Base-by-base conservation (phyloP, 2,329 filamentous ascomycete species). In the Juglanconis oblonga region DNA sequence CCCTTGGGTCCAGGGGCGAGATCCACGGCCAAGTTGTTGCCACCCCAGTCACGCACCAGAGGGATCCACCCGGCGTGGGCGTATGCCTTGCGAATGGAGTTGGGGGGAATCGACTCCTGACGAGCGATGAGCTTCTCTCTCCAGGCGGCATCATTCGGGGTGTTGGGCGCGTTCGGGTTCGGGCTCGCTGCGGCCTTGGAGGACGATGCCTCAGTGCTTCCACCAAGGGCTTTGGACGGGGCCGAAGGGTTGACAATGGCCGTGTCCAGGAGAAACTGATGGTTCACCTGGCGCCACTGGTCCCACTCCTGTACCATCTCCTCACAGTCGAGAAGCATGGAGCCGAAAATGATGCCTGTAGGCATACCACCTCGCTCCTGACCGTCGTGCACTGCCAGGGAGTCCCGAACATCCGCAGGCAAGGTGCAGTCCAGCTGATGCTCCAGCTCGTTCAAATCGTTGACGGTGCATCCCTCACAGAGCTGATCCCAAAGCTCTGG, bases 291-390 rank as follows among this genome's bases (percentile, higher is more conserved):
- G 68, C 92, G 88, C 95, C 95, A 99, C 71, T 97, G 96, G 69
- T 91, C 89, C 91, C 94, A 98, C 73, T 99, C 95, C 73, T 97
- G 92, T 29, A 97, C 89, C 67, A 99, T 97, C 72, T 99, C 95
- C 74, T 99, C 95, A 71, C 95, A 98, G 74, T 99, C 95, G 60
- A 99, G 85, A 64, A 99, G 78, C 95, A 99, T 99, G 72, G 87
- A 89, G 62, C 93, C 86, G 69, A 99, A 98, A 63, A 99, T 86
- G 66, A 98, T 89, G 64, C 95, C 95, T 0, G 94, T 97, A 1
- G 95, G 95, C 59, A 83, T 83, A 64, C 95, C 95, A 64, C 92
- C 91, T 65, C 95, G 89, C 77, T 99, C 95, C 75, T 99, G 95
- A n/a, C 95, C 95, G 70, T 99, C 95, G 73, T 99, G 95, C 56